Evolutionary conservation across 2,329 filamentous ascomycete species (phyloP).

Genomic region (Phyllosticta citribraziliensis): DNA sequence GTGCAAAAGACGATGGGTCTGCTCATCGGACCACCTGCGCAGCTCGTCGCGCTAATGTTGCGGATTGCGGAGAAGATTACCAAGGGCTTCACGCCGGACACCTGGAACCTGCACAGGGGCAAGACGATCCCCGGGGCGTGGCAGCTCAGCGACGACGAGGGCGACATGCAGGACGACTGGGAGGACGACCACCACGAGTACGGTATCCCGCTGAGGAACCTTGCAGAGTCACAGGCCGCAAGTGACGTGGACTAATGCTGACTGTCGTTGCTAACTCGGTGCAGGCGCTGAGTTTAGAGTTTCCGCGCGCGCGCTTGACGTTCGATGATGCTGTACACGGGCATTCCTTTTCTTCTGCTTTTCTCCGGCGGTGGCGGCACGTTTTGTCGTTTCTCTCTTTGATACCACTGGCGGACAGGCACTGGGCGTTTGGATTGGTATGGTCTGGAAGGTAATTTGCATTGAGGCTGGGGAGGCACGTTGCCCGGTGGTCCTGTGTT

Average conservation of each 20-base stretch:
- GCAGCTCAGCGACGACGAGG: slow-evolving; percentile 49
- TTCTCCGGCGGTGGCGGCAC: not conserved
- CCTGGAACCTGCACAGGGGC: slow-evolving; percentile 22
- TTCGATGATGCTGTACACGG: not conserved
- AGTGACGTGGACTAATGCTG: slow-evolving; percentile 9
- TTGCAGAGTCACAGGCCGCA: not conserved
- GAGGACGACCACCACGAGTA: slow-evolving; percentile 43
- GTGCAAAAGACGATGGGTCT: slow-evolving; percentile 69
- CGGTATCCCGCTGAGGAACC: slow-evolving; percentile 36
- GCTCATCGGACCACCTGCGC: slow-evolving; percentile 68
- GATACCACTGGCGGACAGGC: not conserved
- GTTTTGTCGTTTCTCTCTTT: not conserved
- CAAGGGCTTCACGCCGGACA: slow-evolving; percentile 28
- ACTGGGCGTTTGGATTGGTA: not conserved
- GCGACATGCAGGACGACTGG: slow-evolving; percentile 31
- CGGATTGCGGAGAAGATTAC: slow-evolving; percentile 67
- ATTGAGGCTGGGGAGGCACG: not conserved
- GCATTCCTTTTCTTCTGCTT: not conserved
- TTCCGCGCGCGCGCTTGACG: not conserved
- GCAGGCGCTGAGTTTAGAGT: not conserved
- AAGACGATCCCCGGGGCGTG: slow-evolving; percentile 41
- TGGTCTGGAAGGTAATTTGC: not conserved
- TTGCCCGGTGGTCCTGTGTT: not conserved
- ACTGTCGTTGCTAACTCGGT: not conserved
- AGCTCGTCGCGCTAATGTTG: slow-evolving; percentile 70